These are phyloP conservation scores for Zasmidium cellare DNA, from an alignment of 2,329 filamentous ascomycete genomes.

Conservation along the genomic window DNA sequence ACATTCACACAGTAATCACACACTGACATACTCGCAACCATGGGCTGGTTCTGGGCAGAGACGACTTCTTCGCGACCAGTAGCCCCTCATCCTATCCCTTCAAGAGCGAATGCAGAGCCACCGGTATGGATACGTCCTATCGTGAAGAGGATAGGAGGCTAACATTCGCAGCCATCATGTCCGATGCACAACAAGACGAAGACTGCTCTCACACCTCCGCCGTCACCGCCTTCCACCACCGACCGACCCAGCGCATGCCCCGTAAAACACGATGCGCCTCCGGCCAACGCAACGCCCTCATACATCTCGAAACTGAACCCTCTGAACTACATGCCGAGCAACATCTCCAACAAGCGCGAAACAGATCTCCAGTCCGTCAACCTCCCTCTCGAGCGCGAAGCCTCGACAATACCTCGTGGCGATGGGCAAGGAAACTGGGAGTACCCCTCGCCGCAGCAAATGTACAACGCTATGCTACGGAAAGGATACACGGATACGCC, in stretches of 20 bases:
- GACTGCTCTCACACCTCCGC: conserved; percentile 35
- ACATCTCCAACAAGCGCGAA: conserved; percentile 73
- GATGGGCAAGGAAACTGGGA: conserved; percentile 81
- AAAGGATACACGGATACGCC: conserved; percentile 97
- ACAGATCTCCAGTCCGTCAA: conserved; percentile 70
- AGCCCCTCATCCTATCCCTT: conserved; percentile 51
- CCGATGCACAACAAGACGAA: conserved; percentile 61
- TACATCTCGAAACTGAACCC: conserved; percentile 69
- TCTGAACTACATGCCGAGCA: conserved; percentile 93
- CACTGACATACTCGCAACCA: conserved; percentile 35
- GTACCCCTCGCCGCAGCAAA: conserved; percentile 97
- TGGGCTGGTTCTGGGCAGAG: conserved; percentile 75
- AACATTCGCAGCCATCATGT: conserved; percentile 58
- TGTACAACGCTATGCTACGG: conserved; percentile 97
- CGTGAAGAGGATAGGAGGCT: conserved; percentile 8
- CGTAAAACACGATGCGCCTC: conserved; percentile 43
- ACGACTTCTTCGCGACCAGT: conserved; percentile 39
- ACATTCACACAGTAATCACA: neutral
- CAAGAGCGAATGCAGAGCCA: conserved; percentile 49
- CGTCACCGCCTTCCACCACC: conserved; percentile 23
- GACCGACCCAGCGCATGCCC: conserved; percentile 52
- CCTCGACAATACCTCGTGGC: conserved; percentile 87
- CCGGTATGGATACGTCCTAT: conserved; percentile 48
- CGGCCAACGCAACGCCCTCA: conserved; percentile 41
- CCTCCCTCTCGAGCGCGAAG: conserved; percentile 78